Base-by-base conservation (phyloP, 2,329 filamentous ascomycete species). In the Scleromitrula shiraiana region DNA sequence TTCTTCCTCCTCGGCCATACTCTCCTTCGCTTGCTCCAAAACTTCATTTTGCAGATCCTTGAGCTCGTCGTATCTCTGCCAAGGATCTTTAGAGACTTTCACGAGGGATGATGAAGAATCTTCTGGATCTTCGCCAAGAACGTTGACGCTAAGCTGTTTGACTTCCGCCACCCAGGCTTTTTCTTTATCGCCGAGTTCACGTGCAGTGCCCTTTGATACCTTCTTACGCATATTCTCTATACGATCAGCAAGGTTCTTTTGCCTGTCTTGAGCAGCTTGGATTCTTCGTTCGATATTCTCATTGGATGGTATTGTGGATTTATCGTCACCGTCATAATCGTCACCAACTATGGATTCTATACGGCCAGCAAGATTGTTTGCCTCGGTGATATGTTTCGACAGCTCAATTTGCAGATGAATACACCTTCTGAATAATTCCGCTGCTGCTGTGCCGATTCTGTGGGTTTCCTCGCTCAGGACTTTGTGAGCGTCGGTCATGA, bases 401-500 rank as follows among this genome's bases (percentile, higher is more conserved):
- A 89, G 72, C 60, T 89, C 84, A 15, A 72, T 69, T 57, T 83
- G 80, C 22, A 90, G 71, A 38, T 79, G 73, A 56, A 84, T 76
- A 52, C 84, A 87, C 46, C 81, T 75, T 22, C 81, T 73, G 67
- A 89, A 90, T 5, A 90, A 70, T 57, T 88, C 83, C 1, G 84
- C 78, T 1, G 83, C 85, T 1, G 83, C 85, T 36, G 77, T 69
- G 14, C 84, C 83, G 9, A 90, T 72, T 9, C 72, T 73, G 56
- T 83, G 73, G 0, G 83, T 88, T 64, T 90, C 84, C 8, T 76
- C 74, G 53, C 80, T 80, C 5, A 90, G 70, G 5, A 85, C 70
- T 60, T 83, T 80, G 63, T 91, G 86, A 0, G 80, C 80, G 50
- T 86, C 80, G 23, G 83, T 85, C 55, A 91, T 77, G 30, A 88